Conservation (phyloP, 2,329 filamentous ascomycete species). For the Botryotinia narcissicola region DNA sequence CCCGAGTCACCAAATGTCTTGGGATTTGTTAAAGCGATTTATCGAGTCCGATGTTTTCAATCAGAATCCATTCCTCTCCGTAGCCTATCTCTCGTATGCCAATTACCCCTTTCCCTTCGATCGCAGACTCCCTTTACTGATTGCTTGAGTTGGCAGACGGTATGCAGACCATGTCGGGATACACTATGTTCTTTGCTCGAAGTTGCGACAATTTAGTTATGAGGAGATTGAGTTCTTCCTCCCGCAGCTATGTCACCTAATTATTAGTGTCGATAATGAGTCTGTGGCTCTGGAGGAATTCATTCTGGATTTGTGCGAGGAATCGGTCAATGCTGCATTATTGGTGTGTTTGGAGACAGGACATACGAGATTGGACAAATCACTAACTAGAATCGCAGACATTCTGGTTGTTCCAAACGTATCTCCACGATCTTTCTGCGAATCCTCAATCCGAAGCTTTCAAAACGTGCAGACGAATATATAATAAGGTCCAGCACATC, state of each 20-base stretch:
- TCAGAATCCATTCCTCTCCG: slow-evolving; percentile 82
- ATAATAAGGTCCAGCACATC: slow-evolving; percentile 86
- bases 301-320: slow-evolving; percentile 79
- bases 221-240: slow-evolving; percentile 93
- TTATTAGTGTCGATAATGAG: slow-evolving; percentile 86
- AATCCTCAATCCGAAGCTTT: slow-evolving; percentile 76
- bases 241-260: slow-evolving; percentile 81
- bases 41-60: slow-evolving; percentile 94
- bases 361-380: slow-evolving; percentile 3
- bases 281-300: slow-evolving; percentile 90
- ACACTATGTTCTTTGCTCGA: slow-evolving; percentile 84
- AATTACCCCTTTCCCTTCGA: slow-evolving; percentile 21
- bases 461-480: slow-evolving; percentile 77
- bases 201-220: slow-evolving; percentile 84
- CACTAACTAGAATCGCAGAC: slow-evolving; percentile 53
- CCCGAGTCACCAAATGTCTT: slow-evolving; percentile 55
- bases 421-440: slow-evolving; percentile 73
- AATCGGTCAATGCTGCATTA: slow-evolving; percentile 80
- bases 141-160: slow-evolving; percentile 52
- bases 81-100: slow-evolving; percentile 78
- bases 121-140: slow-evolving; percentile 19
- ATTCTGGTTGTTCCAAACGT: slow-evolving; percentile 88
- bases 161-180: slow-evolving; percentile 89
- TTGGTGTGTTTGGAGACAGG: slow-evolving; percentile 55
- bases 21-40: slow-evolving; percentile 86